Conservation (phyloP, 305 asterid genomes). For the Fraxinus sp. region DNA sequence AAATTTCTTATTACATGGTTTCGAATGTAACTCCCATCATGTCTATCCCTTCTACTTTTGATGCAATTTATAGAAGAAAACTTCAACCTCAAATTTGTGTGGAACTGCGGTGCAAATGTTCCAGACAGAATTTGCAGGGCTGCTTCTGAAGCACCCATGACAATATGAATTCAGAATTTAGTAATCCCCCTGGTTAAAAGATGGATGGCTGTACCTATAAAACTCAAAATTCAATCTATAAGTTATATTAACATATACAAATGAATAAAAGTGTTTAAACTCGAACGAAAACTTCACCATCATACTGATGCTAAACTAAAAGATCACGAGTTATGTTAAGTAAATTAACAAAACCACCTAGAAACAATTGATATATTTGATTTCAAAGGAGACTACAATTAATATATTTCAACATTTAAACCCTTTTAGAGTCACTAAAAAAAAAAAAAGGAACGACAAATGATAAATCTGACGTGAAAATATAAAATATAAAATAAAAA, state of each 20-base stretch:
- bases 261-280: not conserved
- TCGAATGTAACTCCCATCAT: constrained; percentile 18
- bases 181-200: constrained; percentile 2
- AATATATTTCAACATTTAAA: not conserved
- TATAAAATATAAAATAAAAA: not conserved
- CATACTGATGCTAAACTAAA: constrained; percentile 4
- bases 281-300: not conserved
- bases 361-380: not conserved
- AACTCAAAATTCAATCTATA: constrained; percentile 8
- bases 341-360: not conserved
- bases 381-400: not conserved
- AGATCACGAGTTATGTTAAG: not conserved
- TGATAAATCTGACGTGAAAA: not conserved
- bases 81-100: constrained; percentile 25
- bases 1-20: constrained; percentile 14
- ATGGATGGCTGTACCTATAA: constrained; percentile 21
- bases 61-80: constrained; percentile 22
- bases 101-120: constrained; percentile 26
- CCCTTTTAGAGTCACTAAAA: not conserved
- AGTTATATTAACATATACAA: not conserved
- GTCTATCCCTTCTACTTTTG: constrained; percentile 21
- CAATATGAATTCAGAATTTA: not conserved
- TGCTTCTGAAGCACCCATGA: constrained; percentile 40
- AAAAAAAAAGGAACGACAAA: not conserved
- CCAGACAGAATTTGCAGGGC: constrained; percentile 32